A percentile compares a stretch with the other conserved stretches of the same genome.
These are phyloP conservation scores for Colletotrichum filicis DNA, from an alignment of 2,329 filamentous ascomycete species.

Conservation along the genomic window DNA sequence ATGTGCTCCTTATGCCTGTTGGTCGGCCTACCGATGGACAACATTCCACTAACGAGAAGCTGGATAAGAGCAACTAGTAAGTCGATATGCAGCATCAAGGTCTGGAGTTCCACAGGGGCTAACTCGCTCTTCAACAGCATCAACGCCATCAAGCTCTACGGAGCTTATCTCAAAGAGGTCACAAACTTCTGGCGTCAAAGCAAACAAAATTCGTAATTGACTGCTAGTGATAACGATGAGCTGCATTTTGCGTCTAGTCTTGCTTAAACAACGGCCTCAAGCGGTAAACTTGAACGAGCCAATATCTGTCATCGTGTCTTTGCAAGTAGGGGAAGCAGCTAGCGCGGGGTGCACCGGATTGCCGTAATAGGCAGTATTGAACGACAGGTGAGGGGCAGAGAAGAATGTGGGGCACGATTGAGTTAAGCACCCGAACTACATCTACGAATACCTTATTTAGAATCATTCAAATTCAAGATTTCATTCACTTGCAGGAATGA, in stretches of 20 bases:
- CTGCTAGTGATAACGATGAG: no score
- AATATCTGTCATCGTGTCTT: not conserved
- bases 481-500: not conserved
- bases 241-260: not conserved
- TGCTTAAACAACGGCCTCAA: not conserved
- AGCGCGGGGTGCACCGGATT: not conserved
- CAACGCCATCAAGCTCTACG: conserved; percentile 94
- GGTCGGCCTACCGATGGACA: conserved; percentile 95
- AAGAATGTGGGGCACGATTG: not conserved
- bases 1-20: conserved; percentile 95
- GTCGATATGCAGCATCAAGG: not conserved
- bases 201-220: not conserved
- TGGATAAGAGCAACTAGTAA: conserved; percentile 92
- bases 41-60: conserved; percentile 98
- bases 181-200: not conserved
- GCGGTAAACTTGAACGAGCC: not conserved
- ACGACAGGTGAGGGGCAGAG: conserved; percentile 14
- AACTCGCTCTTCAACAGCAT: conserved; percentile 57
- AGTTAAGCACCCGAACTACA: not conserved
- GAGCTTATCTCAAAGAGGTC: conserved; percentile 81
- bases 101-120: not conserved
- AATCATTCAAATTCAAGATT: not conserved
- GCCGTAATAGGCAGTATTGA: conserved; percentile 7
- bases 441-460: not conserved
- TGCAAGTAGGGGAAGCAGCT: not conserved